Base-by-base conservation (phyloP, 257 asterid genomes). In the Apocynum venetum region DNA sequence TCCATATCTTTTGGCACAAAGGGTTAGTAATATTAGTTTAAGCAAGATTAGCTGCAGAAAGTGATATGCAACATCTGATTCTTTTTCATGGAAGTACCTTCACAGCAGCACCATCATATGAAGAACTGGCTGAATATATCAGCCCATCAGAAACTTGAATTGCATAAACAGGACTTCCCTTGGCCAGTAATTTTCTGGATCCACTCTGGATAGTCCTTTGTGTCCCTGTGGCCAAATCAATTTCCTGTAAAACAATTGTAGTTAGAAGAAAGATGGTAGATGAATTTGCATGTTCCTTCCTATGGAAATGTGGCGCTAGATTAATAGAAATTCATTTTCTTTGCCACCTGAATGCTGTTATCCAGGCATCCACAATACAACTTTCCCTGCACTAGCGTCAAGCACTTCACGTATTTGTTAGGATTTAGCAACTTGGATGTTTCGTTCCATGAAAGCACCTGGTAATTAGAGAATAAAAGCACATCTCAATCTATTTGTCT, bases 271-370 rank as follows among this genome's bases (percentile, higher is more conserved):
- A 53, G 19, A 56, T 11, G 59, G 56, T 12, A 3, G 3, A 73
- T 36, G 31, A 25, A 25, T 25, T 40, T 36, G 17, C 25, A 31
- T 65, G 41, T 43, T 14, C 52, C 7, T 59, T 74, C 66, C 3
- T 41, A 52, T 56, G 12, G 25, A n/a, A 74, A 68, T 13, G 1
- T 36, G 43, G 52, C 36, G 44, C 48, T 11, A 15, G 31, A 40
- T 6, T 13, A 14, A 14, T 17, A 19, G 44, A 8, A 41, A 9
- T 72, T n/a, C 47, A 41, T 41, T 52, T 73, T 53, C 9, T 60
- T n/a, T 72, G n/a, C 67, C 61, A 92, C 97, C 96, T 93, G 98
- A 81, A 93, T 89, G 93, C 98, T 93, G 64, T 48, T 86, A 85
- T 93, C 98, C 5, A 82, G 84, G 72, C 97, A 90, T 64, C 98